phyloP scores from a whole-genome alignment of 139 green algal genomes.

The Chlorella ohadii region DNA sequence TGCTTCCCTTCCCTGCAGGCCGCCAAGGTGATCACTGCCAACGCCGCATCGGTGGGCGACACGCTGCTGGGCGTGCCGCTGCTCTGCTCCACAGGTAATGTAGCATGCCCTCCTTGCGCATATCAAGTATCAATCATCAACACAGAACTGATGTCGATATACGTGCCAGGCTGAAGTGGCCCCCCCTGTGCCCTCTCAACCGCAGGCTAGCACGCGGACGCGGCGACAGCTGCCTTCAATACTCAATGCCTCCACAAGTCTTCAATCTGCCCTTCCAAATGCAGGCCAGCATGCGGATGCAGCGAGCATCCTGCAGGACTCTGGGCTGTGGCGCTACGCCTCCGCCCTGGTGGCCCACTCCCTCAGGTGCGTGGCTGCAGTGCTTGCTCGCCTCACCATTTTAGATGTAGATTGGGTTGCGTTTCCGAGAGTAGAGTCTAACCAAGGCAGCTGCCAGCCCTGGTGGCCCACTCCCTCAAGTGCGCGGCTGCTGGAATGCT shows the following conservation, averaged over 20 bases:
- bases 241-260: not conserved
- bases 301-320: constrained; percentile 69
- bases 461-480: constrained; percentile 61
- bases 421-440: no score
- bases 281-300: constrained; percentile 65
- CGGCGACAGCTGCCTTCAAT: no score
- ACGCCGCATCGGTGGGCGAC: constrained; percentile 80
- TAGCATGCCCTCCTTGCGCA: no score
- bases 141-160: no score
- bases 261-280: no score
- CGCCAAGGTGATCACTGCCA: constrained; percentile 81
- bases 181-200: no score
- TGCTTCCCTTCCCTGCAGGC: constrained; percentile 16
- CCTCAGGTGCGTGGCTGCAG: constrained; percentile 30
- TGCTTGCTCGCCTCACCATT: no score
- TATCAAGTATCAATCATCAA: no score
- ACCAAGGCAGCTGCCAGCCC: no score
- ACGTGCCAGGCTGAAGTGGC: no score
- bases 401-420: no score
- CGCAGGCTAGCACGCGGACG: no score
- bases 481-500: not conserved
- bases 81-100: constrained; percentile 71
- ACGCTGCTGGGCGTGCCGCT: constrained; percentile 82
- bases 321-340: constrained; percentile 76
- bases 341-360: constrained; percentile 63